Evolutionary conservation across 495 filamentous ascomycete species (phyloP).

Genomic region (Cryomyces minteri): DNA sequence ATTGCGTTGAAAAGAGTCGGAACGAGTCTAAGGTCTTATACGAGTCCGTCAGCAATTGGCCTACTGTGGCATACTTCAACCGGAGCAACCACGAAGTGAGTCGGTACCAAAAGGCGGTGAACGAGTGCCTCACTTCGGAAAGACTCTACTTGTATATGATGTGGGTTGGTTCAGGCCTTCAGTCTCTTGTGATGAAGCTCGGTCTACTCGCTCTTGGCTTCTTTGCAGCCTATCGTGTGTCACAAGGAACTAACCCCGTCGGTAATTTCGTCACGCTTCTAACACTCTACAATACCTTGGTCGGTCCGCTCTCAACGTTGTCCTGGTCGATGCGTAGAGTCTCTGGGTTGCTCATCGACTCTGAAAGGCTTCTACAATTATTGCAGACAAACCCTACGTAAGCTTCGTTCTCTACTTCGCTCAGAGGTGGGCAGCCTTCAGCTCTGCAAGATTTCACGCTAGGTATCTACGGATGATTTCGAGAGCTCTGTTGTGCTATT

Average conservation of each 20-base stretch:
- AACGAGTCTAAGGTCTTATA: conserved; percentile 41
- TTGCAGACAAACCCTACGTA: conserved; percentile 48
- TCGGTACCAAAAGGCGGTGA: conserved; percentile 29
- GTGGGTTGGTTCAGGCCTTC: conserved; percentile 23
- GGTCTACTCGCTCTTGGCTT: conserved; percentile 45
- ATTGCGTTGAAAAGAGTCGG: conserved; percentile 22
- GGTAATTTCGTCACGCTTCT: conserved; percentile 55
- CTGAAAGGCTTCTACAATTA: conserved; percentile 52
- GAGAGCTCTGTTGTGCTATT: too few relatives aligned
- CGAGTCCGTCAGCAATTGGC: conserved; percentile 49
- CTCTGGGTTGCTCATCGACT: conserved; percentile 43
- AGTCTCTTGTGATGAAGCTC: conserved; percentile 39
- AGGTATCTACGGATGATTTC: too few relatives aligned
- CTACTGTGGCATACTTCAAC: conserved; percentile 54
- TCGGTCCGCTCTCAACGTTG: conserved; percentile 43
- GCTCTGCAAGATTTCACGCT: too few relatives aligned
- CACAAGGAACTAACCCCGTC: conserved; percentile 31
- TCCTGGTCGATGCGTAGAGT: conserved; percentile 34
- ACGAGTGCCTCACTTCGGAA: conserved; percentile 10
- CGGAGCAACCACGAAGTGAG: conserved; percentile 43
- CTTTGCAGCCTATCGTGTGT: conserved; percentile 50
- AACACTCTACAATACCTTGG: conserved; percentile 41
- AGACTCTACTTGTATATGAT: conserved; percentile 13
- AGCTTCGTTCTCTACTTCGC: too few relatives aligned
- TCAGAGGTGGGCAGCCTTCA: too few relatives aligned